Evolutionary conservation across 345 rosid species (phyloP).

Genomic region (Arabidopsis suecica): DNA sequence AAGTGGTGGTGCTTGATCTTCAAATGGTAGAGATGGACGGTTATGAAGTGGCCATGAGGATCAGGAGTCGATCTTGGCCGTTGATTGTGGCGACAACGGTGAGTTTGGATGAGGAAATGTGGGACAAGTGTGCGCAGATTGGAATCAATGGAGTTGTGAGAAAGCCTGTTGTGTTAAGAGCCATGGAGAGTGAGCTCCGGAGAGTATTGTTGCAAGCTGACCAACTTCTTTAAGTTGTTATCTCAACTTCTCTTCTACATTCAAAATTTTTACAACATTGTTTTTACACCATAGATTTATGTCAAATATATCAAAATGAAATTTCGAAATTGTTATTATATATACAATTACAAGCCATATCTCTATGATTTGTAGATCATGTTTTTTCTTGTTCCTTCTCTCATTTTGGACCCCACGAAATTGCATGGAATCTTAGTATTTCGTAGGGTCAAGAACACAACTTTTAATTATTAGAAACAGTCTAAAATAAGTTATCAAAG

Average conservation of each 20-base stretch:
- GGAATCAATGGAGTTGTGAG: slow-evolving; percentile 85
- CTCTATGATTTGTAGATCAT: slow-evolving; percentile 12
- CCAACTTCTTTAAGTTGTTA: slow-evolving; percentile 44
- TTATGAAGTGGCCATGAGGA: slow-evolving; percentile 78
- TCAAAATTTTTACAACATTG: slow-evolving; percentile 13
- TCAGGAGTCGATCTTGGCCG: slow-evolving; percentile 73
- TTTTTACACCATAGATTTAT: slow-evolving; percentile 32
- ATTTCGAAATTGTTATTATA: slow-evolving; percentile 18
- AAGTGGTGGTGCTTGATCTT: slow-evolving; percentile 77
- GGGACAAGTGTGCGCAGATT: slow-evolving; percentile 67
- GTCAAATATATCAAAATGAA: slow-evolving; percentile 14
- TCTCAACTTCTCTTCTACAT: slow-evolving; percentile 13
- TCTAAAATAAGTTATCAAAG: background rate
- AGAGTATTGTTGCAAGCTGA: slow-evolving; percentile 65
- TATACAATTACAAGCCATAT: background rate
- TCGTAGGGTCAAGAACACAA: slow-evolving; percentile 17
- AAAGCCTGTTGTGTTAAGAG: slow-evolving; percentile 74
- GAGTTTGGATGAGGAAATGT: slow-evolving; percentile 58
- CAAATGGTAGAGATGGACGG: slow-evolving; percentile 80
- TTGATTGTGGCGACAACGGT: slow-evolving; percentile 70
- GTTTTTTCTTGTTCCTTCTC: slow-evolving; percentile 12
- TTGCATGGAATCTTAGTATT: slow-evolving; percentile 24
- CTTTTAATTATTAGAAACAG: slow-evolving; percentile 1
- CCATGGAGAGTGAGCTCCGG: slow-evolving; percentile 71
- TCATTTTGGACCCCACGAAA: slow-evolving; percentile 22